Evolutionary conservation across 495 filamentous ascomycete species (phyloP), one percentile per base, ranked within the genome.

Genomic region (Clavariopsis aquatica): DNA sequence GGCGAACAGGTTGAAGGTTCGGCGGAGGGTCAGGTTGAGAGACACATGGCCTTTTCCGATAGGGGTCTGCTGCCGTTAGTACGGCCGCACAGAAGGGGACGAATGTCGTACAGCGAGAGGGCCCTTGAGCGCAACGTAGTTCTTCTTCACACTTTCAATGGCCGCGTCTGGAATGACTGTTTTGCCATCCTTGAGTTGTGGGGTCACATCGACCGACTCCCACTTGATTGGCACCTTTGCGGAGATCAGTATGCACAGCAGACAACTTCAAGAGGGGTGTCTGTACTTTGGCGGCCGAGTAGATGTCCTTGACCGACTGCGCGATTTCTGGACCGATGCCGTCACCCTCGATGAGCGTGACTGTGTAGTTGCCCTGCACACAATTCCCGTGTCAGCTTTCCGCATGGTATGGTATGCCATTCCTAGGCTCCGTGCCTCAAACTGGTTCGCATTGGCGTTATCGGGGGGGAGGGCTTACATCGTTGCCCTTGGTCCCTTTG

Each of bases 1-100:
- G 79, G 94, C 94, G 78, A 98, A 98, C 73, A 98, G 92, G 83
- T 98, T 98, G 85, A 98, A 98, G 57, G 94, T 98, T 71, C 94
- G 89, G 69, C 94, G 92, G 73, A 98, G 91, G 66, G 94, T 98
- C 60, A 98, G 83, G 84, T 98, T 98, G 69, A 98, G 90, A 54
- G 94, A 98, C 74, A 98, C 95, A 78, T 98, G 94, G 72, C 94
- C 94, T 82, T 98, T 98, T 72, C 94, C 94, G 73, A 98, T 88
- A 58, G 94, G 94, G 22, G 95, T 98, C 92, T 96, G 57, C 9
- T 24, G 29, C 52, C 69, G 31, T 63, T 52, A 70, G 55, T 38
- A 38, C 23, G 51, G 51, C 51, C 34, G 28, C 52, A 29, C 56
- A 29, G 41, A n/a, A 31, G 34, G 17, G 60, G 29, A 29, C 27